Conservation (phyloP, 148 eudicot species). For the Rhododendron henanense region DNA sequence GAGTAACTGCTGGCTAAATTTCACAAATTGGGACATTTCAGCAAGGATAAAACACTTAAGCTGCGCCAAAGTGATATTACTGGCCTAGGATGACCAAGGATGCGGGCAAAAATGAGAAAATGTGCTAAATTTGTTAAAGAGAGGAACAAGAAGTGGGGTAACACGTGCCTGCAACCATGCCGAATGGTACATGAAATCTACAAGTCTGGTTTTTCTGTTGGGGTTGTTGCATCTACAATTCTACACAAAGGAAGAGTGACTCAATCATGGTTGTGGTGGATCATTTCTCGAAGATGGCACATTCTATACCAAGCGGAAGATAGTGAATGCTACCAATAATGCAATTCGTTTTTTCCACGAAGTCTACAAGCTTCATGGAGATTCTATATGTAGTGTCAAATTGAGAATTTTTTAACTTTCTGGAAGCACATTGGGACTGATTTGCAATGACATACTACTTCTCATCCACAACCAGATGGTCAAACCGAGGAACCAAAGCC, state of each 20-base stretch:
- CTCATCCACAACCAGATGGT: constrained; percentile 1
- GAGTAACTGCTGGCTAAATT: background rate
- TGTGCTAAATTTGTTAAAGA: background rate
- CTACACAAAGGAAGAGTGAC: background rate
- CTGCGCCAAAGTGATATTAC: background rate
- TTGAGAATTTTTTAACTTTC: background rate
- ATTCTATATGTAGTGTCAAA: background rate
- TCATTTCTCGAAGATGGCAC: background rate
- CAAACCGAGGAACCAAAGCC: background rate
- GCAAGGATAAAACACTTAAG: background rate
- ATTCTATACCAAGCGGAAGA: background rate
- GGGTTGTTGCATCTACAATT: background rate
- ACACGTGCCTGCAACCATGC: background rate
- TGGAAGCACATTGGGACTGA: background rate
- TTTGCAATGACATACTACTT: background rate
- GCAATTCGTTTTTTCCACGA: background rate
- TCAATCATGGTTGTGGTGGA: background rate
- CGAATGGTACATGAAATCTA: background rate
- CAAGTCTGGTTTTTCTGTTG: background rate
- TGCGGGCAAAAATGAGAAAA: no score
- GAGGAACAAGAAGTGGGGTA: background rate
- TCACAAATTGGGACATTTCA: background rate
- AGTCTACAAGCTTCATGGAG: background rate
- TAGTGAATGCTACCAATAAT: background rate
- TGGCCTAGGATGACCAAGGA: background rate